A percentile compares a stretch with the other conserved stretches of the same genome.
Conservation (phyloP, 768 basidiomycete genomes). For the Naganishia friedmannii region DNA sequence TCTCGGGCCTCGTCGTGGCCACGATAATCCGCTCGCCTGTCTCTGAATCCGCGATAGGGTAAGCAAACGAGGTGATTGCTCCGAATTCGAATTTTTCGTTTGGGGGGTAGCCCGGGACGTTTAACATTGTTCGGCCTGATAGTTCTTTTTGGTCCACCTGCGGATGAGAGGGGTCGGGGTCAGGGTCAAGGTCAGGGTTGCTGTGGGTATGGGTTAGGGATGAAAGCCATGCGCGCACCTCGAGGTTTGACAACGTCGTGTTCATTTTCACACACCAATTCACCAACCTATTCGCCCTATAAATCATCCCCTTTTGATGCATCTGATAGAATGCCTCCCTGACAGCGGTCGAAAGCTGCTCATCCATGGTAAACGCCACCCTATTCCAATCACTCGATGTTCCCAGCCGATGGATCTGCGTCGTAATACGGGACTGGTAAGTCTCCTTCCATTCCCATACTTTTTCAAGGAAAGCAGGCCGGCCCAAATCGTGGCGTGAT, state of each 20-base stretch:
- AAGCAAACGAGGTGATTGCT: constrained; percentile 92
- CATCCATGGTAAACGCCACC: constrained; percentile 89
- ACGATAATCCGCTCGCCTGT: constrained; percentile 73
- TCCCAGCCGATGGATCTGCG: constrained; percentile 80
- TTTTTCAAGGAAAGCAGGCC: constrained; percentile 82
- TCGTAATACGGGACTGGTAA: constrained; percentile 88
- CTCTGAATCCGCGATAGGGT: constrained; percentile 82
- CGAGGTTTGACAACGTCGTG: constrained; percentile 93
- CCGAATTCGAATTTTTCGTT: constrained; percentile 98
- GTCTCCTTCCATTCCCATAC: constrained; percentile 98
- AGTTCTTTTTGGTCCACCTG: constrained; percentile 91
- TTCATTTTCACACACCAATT: constrained; percentile 97
- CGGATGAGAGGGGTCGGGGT: too few relatives aligned
- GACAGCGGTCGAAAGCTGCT: constrained; percentile 80
- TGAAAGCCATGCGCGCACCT: too few relatives aligned
- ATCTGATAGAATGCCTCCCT: constrained; percentile 84
- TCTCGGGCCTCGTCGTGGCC: constrained; percentile 96
- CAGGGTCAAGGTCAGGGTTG: too few relatives aligned
- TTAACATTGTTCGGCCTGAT: constrained; percentile 75
- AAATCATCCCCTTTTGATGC: constrained; percentile 86
- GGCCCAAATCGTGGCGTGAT: constrained; percentile 86
- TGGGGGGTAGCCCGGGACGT: constrained; percentile 85
- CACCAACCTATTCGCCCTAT: constrained; percentile 92
- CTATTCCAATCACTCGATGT: constrained; percentile 94
- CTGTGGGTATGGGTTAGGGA: too few relatives aligned